Base-by-base conservation (phyloP, 2,329 filamentous ascomycete genomes). In the Alternaria metachromatica region DNA sequence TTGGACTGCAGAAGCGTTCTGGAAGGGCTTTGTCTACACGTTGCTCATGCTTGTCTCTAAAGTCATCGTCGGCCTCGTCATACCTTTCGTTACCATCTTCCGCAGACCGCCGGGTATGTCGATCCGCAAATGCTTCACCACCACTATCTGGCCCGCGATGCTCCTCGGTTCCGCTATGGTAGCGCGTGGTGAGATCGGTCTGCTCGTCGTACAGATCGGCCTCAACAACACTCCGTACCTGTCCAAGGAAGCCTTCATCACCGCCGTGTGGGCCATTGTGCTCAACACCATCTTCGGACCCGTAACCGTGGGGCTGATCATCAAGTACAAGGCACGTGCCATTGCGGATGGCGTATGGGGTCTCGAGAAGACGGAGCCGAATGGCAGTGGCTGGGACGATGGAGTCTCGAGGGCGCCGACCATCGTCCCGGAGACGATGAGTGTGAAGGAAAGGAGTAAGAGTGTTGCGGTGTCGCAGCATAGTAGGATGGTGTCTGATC, bases 11-110 rank as follows among this genome's bases (percentile, higher is more conserved):
- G 50, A 68, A 12, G 71, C 70, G 0, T 68, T 75, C 30, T 75
- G 72, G 72, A 69, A 65, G 20, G 73, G 72, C 5, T 21, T 74
- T 5, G 65, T 76, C 2, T 76, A 72, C 41, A 72, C 67, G 7
- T 43, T 76, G 12, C 66, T 77, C 18, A 76, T 74, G 72, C 55
- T 75, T n/a, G 12, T 61, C 9, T 18, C 50, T 11, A 74, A 58
- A 59, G 66, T 58, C 43, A 21, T 69, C 5, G 63, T 67, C 2
- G 63, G 67, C 8, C 30, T 58, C 5, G 33, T 58, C 37, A 26
- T 59, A 10, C 26, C 26, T 5, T 46, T 54, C 26, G 41, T 26
- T 2, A 59, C 25, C 25, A 21, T 54, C 18, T 15, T 30, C 18
- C 25, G 20, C 20, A 28, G 26, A 18, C 26, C 28, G 3, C 25